Conservation (phyloP, 306 rosid species). For the Styphnolobium japonicum region DNA sequence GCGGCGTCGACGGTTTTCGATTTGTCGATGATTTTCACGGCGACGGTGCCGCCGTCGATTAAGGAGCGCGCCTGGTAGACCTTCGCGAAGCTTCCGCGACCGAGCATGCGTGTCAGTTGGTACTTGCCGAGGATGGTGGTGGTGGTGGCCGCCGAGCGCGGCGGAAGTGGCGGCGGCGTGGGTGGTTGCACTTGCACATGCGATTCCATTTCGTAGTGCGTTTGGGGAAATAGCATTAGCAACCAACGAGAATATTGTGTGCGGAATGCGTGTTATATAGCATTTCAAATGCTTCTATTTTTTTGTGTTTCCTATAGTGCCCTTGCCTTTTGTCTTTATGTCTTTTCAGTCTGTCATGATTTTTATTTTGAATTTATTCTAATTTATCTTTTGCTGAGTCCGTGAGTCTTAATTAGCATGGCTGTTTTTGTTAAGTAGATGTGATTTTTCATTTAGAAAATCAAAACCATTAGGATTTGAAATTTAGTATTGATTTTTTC, state of each 20-base stretch:
- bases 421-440: too few species aligned
- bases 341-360: neutral
- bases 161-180: slow-evolving; percentile 11
- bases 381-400: neutral
- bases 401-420: too few species aligned
- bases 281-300: neutral
- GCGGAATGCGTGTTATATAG: neutral
- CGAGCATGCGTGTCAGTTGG: slow-evolving; percentile 53
- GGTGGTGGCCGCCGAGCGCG: slow-evolving; percentile 3
- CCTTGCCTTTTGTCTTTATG: neutral
- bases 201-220: slow-evolving; percentile 39
- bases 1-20: slow-evolving; percentile 50
- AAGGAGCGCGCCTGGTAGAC: slow-evolving; percentile 70
- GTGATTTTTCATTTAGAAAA: too few species aligned
- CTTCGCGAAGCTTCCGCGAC: slow-evolving; percentile 93
- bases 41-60: slow-evolving; percentile 52
- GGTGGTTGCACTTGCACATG: slow-evolving; percentile 45
- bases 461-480: too few species aligned
- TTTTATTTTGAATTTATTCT: too few species aligned
- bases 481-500: too few species aligned
- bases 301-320: neutral
- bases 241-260: too few species aligned
- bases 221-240: too few species aligned
- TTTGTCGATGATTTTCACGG: slow-evolving; percentile 79
- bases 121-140: slow-evolving; percentile 63